Evolutionary conservation across 108 stramenopile genomes (phyloP).

Genomic region (Cyclotella kingstonii): DNA sequence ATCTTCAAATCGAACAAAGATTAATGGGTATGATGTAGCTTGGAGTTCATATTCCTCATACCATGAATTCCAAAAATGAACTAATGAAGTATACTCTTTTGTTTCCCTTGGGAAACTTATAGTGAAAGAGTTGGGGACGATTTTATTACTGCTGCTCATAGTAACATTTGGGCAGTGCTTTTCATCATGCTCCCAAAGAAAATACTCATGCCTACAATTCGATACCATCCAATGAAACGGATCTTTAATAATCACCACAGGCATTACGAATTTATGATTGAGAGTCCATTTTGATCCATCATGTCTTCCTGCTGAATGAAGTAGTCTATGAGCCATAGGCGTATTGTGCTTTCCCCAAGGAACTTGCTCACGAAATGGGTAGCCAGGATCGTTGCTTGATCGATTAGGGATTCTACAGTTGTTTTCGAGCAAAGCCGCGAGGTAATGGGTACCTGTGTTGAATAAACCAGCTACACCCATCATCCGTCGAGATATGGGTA

Average conservation of each 20-base stretch:
- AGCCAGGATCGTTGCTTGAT: conserved; percentile 10
- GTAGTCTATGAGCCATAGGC: conserved; percentile 37
- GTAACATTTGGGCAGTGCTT: conserved; percentile 16
- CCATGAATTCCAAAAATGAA: conserved; percentile 67
- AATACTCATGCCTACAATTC: conserved; percentile 70
- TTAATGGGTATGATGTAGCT: conserved; percentile 32
- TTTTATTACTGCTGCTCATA: background rate
- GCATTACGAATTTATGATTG: conserved; percentile 56
- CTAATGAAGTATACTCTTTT: conserved; percentile 41
- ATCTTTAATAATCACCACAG: conserved; percentile 63
- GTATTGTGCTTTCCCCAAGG: conserved; percentile 77
- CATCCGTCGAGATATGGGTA: conserved; percentile 46
- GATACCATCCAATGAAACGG: conserved; percentile 68
- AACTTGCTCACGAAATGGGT: conserved; percentile 67
- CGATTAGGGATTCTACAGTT: conserved; percentile 66
- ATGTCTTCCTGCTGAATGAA: conserved; percentile 38
- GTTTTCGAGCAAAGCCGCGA: conserved; percentile 55
- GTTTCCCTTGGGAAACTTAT: conserved; percentile 46
- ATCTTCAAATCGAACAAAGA: conserved; percentile 73
- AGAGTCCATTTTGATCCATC: conserved; percentile 2
- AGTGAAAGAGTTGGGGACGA: conserved; percentile 27
- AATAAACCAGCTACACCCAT: conserved; percentile 68
- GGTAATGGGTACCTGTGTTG: conserved; percentile 73
- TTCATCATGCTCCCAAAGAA: conserved; percentile 42
- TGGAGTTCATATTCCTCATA: conserved; percentile 48